Evolutionary conservation across 1,284 basidiomycete genomes (phyloP), one percentile per base, ranked within the genome.

Genomic region (Apiotrichum laibachii): DNA sequence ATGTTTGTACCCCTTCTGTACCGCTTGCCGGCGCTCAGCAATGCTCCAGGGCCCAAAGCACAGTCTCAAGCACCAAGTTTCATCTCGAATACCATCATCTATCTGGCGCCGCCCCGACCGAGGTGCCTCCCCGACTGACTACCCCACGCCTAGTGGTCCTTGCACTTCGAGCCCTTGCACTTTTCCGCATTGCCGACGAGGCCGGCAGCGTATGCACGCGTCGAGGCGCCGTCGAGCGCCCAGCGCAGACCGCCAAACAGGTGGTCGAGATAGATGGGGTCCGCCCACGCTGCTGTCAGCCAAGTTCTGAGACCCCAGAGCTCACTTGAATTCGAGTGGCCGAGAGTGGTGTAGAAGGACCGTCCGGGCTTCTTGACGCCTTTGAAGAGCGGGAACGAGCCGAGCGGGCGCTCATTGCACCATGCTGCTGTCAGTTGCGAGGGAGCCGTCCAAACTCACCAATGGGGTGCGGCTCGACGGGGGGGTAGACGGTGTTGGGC

Each of bases 271-370:
- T 88, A 90, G 1, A 83, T 73, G 6, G 82, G 73, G 64, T 89
- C 81, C 81, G 86, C 64, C 62, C 71, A 78, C 37, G 73, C 69
- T 72, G 53, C 5, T 1, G 44, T 45, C 5, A 45, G 44, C 44
- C 2, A 22, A 1, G 2, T 18, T n/a, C 2, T 45, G 11, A 15
- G 2, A 11, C 6, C 8, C 21, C 2, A 8, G 7, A 11, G 15
- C 44, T 9, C 44, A 75, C 74, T 89, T 66, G 86, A 83, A 67
- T 84, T 86, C 57, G 85, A 72, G 70, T 92, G 89, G 2, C 89
- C 89, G 2, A 91, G 80, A 60, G 85, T 85, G 0, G 89, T 90
- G 75, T 89, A 91, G 77, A 88, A 91, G 61, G 86, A 88, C 45
- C 89, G 82, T n/a, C 89, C 89, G 2, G 84, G 80, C 21, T 78